Base-by-base conservation (phyloP, 139 green algal genomes). In the Ettlia oleoabundans region DNA sequence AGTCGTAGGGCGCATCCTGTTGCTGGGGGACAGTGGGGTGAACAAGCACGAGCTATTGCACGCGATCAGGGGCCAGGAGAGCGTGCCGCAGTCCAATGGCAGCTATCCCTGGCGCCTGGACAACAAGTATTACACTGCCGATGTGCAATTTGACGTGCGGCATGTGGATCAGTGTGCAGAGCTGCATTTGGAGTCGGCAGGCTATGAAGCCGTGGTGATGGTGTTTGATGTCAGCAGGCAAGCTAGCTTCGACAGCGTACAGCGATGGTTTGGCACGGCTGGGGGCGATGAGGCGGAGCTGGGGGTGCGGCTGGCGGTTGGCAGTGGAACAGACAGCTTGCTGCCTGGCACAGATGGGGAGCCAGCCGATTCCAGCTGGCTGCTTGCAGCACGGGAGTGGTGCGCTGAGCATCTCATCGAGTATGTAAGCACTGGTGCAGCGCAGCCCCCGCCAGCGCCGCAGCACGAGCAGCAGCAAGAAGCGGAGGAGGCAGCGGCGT, bases 71-170 rank as follows among this genome's bases (percentile, higher is more conserved):
- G 35, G 41, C 26, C 37, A 18, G 4, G 32, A 13, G 10, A 4
- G 28, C 7, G 38, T 37, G 2, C 28, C 8, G 28, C 33, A 63
- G 24, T 19, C 21, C 9, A 4, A 32, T 3, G n/a, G 10, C 65
- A 47, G 24, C 32, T 41, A 52, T 22, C 3, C 22, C 1, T 88
- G 83, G 84, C 67, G 24, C 2, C 28, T 88, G 22, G 70, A 85
- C 76, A 88, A n/a, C 52, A 85, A 85, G 15, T 88, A 88, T 32
- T 88, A 88, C 61, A 79, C 53, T 18, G 84, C 84, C 28, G 43
- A 88, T 2, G 79, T 78, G 4, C 30, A 26, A 18, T 55, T 82
- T 41, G 63, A 83, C 22, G 19, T 83, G 0, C 32, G 58, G 28
- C 62, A 74, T 26, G 21, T 85, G 38, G 80, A 75, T 3, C 40